Evolutionary conservation across 1,139 yeast genomes (phyloP), one percentile per base, ranked within the genome.

Genomic region (Yamadazyma blattariae): DNA sequence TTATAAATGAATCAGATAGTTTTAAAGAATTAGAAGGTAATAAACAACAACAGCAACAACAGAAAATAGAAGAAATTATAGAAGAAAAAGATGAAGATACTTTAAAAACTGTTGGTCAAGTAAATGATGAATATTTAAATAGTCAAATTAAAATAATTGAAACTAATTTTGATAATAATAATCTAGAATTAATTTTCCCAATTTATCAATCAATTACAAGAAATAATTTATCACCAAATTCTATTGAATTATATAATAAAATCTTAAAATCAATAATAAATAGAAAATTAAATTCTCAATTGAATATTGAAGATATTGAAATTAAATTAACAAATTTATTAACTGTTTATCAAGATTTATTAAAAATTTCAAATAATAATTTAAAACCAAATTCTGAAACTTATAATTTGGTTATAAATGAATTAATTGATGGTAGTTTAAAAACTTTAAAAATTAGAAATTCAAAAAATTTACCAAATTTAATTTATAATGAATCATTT

Each of bases 301-400:
- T 32, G 2, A 37, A 50, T 3, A 36, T 63, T 6, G 56, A 51
- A 21, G 56, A 60, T 14, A 56, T 64, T 12, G 76, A 70, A 44
- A 45, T 52, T 17, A 59, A 60, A 47, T 64, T 82, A 48, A 82
- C 86, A 3, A 76, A 71, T 36, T 54, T 83, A 40, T 60, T 83
- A 42, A 80, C 79, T 12, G 77, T 82, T 26, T 83, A 83, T 52
- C 85, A 82, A 36, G 89, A 82, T 49, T 59, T 82, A 48, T 64
- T 83, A 18, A 39, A 43, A 12, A 33, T 43, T 10, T 32, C 42
- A 2, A 32, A 36, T 39, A 17, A 17, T 17, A 5, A 17, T 17
- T 42, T 78, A 27, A 79, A 76, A 48, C 92, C 92, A 15, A 65
- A 71, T 26, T 47, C 52, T 26, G 64, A 64, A 21, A 80, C 85